phyloP scores from a whole-genome alignment of 352 stramenopile genomes.

The Globisporangium splendens region DNA sequence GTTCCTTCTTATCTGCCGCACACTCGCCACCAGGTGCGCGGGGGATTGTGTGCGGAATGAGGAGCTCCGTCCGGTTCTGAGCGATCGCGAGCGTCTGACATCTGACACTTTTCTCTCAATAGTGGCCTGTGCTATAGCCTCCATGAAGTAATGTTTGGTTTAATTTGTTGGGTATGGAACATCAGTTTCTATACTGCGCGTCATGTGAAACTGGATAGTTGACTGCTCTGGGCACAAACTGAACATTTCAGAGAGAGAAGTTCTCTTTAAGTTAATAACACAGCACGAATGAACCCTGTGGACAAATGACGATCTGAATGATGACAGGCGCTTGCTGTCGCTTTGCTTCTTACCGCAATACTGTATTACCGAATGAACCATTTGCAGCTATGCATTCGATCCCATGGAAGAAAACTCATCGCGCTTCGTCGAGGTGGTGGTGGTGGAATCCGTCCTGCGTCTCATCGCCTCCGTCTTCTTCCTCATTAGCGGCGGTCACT shows the following conservation, averaged over 20 bases:
- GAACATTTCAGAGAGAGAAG: not conserved
- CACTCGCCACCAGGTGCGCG: too few relatives aligned
- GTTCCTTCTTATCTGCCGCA: not conserved
- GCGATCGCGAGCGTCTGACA: not conserved
- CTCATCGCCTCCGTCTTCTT: not conserved
- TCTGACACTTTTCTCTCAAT: not conserved
- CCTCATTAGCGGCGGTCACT: not conserved
- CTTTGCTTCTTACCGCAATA: too few relatives aligned
- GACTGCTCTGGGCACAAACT: not conserved
- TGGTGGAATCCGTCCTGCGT: not conserved
- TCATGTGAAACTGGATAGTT: not conserved
- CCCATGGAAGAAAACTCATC: not conserved
- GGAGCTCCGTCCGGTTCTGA: not conserved
- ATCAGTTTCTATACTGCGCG: too few relatives aligned
- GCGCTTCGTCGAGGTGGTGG: not conserved
- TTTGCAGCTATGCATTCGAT: not conserved
- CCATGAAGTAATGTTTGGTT: not conserved
- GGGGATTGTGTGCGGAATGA: not conserved
- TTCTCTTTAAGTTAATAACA: too few relatives aligned
- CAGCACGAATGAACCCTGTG: too few relatives aligned
- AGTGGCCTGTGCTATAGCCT: not conserved
- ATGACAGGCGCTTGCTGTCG: too few relatives aligned
- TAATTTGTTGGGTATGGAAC: not conserved
- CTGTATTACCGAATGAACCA: too few relatives aligned
- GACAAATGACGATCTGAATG: too few relatives aligned